phyloP scores from a whole-genome alignment of 2,329 filamentous ascomycete species.

The Trichoderma lentiforme region DNA sequence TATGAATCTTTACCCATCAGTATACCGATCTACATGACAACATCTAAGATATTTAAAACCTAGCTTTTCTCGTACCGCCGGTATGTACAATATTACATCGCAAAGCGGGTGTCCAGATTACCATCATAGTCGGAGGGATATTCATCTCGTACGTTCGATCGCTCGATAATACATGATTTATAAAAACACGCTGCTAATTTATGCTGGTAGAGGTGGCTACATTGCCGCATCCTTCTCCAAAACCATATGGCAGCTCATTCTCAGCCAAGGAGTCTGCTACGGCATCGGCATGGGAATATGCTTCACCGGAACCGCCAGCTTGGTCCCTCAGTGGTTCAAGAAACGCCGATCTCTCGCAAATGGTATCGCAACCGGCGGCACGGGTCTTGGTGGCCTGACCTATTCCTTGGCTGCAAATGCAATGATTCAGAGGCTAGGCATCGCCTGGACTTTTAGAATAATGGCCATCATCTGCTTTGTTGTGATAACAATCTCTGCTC shows the following conservation, averaged over 20 bases:
- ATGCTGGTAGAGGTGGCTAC: slow-evolving; percentile 36
- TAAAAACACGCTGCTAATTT: background rate
- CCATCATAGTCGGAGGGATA: background rate
- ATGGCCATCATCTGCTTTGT: slow-evolving; percentile 61
- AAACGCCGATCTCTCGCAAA: slow-evolving; percentile 68
- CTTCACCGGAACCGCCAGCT: slow-evolving; percentile 65
- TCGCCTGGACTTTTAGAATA: slow-evolving; percentile 65
- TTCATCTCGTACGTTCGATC: slow-evolving; percentile 4
- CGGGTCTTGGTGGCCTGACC: slow-evolving; percentile 67
- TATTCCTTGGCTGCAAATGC: slow-evolving; percentile 66
- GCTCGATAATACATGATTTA: background rate
- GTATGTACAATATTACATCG: background rate
- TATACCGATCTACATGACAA: slow-evolving; percentile 57
- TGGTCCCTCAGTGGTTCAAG: slow-evolving; percentile 72
- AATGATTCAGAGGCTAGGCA: slow-evolving; percentile 63
- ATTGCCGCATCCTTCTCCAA: slow-evolving; percentile 60
- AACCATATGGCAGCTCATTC: slow-evolving; percentile 69
- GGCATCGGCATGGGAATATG: slow-evolving; percentile 74
- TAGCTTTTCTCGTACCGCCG: background rate
- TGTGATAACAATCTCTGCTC: slow-evolving; percentile 60
- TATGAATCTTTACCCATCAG: slow-evolving; percentile 56
- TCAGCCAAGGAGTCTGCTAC: slow-evolving; percentile 72
- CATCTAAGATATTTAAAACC: slow-evolving; percentile 58
- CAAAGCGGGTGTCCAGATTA: background rate
- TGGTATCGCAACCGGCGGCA: slow-evolving; percentile 63